phyloP scores from a whole-genome alignment of 192 early-diverging fungal species.

The Coemansia sp. region DNA sequence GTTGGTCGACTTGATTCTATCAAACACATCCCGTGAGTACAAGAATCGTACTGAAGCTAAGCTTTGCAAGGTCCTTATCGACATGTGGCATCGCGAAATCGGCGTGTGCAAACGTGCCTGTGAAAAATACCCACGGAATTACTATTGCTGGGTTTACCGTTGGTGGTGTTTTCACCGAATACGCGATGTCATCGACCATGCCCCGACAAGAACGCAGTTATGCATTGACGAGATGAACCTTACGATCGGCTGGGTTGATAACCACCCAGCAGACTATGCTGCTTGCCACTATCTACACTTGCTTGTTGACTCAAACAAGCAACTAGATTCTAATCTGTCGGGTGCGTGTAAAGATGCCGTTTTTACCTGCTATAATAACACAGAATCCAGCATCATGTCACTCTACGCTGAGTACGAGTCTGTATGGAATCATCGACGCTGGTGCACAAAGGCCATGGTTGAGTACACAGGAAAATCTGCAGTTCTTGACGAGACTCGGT shows the following conservation, averaged over 20 bases:
- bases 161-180: conserved; percentile 34
- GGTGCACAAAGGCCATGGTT: conserved; percentile 21
- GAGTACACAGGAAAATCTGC: background rate
- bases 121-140: conserved; percentile 43
- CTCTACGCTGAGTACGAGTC: conserved; percentile 41
- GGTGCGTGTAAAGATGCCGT: conserved; percentile 7
- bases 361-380: conserved; percentile 19
- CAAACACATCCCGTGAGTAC: background rate
- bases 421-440: conserved; percentile 45
- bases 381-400: conserved; percentile 7
- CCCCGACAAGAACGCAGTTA: background rate
- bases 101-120: conserved; percentile 17
- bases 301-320: conserved; percentile 7
- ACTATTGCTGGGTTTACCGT: conserved; percentile 54
- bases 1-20: conserved; percentile 13
- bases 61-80: background rate
- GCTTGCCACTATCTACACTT: conserved; percentile 45
- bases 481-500: conserved; percentile 1
- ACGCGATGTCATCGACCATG: background rate
- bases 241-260: conserved; percentile 17
- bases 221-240: conserved; percentile 1
- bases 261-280: conserved; percentile 48
- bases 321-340: background rate
- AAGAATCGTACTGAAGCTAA: background rate
- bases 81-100: conserved; percentile 22